Evolutionary conservation across 176 grass and related monocot species (phyloP).

Genomic region (Musa acuminata): DNA sequence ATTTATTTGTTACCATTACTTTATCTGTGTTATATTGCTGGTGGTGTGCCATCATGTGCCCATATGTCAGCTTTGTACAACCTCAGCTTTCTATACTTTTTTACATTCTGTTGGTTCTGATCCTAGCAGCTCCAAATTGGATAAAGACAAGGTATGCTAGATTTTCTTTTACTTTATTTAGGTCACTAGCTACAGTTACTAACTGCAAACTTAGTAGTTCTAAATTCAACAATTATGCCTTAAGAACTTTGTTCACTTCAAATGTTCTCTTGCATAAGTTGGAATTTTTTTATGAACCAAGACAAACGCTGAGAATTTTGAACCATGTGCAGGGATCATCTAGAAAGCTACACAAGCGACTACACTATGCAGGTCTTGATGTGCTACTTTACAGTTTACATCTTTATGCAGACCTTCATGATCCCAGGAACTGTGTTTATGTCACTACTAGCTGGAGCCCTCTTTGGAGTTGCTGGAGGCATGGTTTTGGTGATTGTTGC

Average conservation of each 20-base stretch:
- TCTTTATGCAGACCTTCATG: conserved; percentile 24
- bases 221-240: too few relatives aligned
- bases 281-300: too few relatives aligned
- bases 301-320: too few relatives aligned
- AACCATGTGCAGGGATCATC: conserved; percentile 12
- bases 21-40: background rate
- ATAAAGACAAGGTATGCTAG: background rate
- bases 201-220: too few relatives aligned
- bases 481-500: conserved; percentile 10
- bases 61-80: background rate
- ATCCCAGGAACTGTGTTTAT: conserved; percentile 20
- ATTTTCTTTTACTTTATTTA: background rate
- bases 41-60: background rate
- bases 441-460: conserved; percentile 17
- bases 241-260: background rate
- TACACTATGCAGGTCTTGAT: conserved; percentile 5
- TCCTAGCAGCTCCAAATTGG: background rate
- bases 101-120: background rate
- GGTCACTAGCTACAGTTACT: too few relatives aligned
- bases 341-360: conserved; percentile 10
- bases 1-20: too few relatives aligned
- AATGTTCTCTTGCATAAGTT: background rate
- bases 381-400: conserved; percentile 9
- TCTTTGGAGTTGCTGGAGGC: conserved; percentile 14
- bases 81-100: background rate